A percentile compares a stretch with the other conserved stretches of the same genome.
Evolutionary conservation across 257 asterid species (phyloP).

Genomic region (Primulina eburnea): DNA sequence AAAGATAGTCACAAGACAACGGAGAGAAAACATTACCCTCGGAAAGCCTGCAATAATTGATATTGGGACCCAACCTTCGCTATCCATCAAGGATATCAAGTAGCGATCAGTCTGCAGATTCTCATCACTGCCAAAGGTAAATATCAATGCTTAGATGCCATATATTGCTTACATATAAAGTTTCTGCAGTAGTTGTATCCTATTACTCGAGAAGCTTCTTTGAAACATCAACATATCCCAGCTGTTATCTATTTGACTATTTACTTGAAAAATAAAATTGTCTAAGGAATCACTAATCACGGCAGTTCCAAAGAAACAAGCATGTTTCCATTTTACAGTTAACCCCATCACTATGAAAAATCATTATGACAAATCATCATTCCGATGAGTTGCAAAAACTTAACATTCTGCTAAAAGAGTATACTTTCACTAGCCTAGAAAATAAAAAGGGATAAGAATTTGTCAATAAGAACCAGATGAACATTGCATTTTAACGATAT

Average conservation of each 20-base stretch:
- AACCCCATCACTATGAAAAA: constrained; percentile 11
- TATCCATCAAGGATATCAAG: constrained; percentile 85
- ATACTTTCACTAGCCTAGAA: constrained; percentile 9
- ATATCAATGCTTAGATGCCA: constrained; percentile 23
- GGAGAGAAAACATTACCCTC: constrained; percentile 52
- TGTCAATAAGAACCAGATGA: neutral
- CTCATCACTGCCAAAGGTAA: constrained; percentile 57
- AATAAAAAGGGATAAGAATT: neutral
- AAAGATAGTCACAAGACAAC: neutral
- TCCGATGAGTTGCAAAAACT: neutral
- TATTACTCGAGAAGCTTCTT: neutral
- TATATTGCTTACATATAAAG: constrained; percentile 5
- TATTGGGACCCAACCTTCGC: constrained; percentile 85
- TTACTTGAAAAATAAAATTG: constrained; percentile 8
- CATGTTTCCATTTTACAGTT: constrained; percentile 3
- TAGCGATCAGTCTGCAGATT: constrained; percentile 69
- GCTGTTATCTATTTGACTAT: neutral
- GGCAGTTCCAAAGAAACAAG: constrained; percentile 18
- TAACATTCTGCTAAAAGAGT: neutral
- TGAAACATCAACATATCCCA: constrained; percentile 15
- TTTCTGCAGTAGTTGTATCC: constrained; percentile 1
- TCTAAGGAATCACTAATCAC: neutral
- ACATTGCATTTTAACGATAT: neutral
- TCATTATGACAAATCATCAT: constrained; percentile 3
- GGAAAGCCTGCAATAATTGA: constrained; percentile 66